Evolutionary conservation across 306 rosid species (phyloP).

Genomic region (Casuarina glauca): DNA sequence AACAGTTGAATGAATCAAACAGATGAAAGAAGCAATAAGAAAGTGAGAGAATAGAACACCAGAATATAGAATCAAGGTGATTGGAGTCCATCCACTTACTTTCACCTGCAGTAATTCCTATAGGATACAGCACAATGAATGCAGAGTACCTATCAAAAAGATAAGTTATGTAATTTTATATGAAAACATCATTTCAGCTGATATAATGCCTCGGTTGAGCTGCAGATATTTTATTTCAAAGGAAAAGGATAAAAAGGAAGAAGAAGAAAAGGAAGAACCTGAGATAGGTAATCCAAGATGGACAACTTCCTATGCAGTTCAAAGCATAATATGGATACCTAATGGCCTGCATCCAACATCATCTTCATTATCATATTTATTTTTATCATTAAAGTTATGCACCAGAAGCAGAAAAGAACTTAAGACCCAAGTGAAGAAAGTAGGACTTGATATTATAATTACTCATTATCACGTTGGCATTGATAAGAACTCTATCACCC

Average conservation of each 20-base stretch:
- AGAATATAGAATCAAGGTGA: conserved; percentile 16
- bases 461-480: conserved; percentile 1
- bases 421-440: background rate
- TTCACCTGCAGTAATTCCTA: conserved; percentile 82
- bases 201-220: background rate
- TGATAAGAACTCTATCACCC: background rate
- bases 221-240: background rate
- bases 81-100: conserved; percentile 56
- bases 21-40: conserved; percentile 8
- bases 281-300: conserved; percentile 83
- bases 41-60: conserved; percentile 14
- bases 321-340: conserved; percentile 84
- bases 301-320: conserved; percentile 66
- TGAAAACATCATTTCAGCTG: conserved; percentile 6
- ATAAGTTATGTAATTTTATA: conserved; percentile 17
- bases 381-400: background rate
- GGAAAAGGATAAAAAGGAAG: background rate
- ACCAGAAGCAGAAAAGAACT: conserved; percentile 10
- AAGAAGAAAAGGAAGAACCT: conserved; percentile 47
- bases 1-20: conserved; percentile 28
- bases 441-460: background rate
- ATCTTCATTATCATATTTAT: conserved; percentile 12
- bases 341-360: conserved; percentile 63
- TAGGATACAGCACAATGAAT: conserved; percentile 76
- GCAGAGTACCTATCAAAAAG: conserved; percentile 75